Evolutionary conservation across 2,329 filamentous ascomycete species (phyloP).

Genomic region (Xylaria sp.): DNA sequence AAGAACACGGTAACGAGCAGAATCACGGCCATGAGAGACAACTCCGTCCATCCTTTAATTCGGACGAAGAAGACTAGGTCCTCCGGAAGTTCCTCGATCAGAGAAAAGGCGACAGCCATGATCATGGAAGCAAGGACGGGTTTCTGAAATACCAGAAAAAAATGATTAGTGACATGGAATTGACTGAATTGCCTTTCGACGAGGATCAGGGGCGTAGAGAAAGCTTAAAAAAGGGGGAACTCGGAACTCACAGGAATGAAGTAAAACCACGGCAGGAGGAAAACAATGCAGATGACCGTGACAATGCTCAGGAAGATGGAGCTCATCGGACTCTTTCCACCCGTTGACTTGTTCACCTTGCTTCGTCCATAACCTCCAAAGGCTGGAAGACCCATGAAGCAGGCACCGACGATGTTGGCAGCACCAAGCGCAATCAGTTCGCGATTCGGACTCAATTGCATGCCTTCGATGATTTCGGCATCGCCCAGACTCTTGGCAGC

Average conservation of each 20-base stretch:
- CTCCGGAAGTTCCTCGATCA: conserved; percentile 91
- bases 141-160: conserved; percentile 54
- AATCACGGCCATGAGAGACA: conserved; percentile 83
- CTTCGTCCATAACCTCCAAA: conserved; percentile 96
- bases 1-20: conserved; percentile 92
- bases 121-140: conserved; percentile 91
- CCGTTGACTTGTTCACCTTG: conserved; percentile 90
- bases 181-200: too few relatives aligned
- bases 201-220: background rate
- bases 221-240: background rate
- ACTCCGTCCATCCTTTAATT: conserved; percentile 80
- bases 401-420: conserved; percentile 84
- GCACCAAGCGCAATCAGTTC: conserved; percentile 88
- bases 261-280: conserved; percentile 85
- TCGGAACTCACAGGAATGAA: conserved; percentile 73
- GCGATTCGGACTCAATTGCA: conserved; percentile 82
- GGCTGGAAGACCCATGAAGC: conserved; percentile 86
- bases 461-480: conserved; percentile 65
- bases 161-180: conserved; percentile 6
- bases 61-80: conserved; percentile 85
- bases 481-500: conserved; percentile 85
- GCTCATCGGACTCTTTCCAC: conserved; percentile 88
- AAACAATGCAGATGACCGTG: conserved; percentile 73
- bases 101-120: conserved; percentile 86
- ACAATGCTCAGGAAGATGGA: conserved; percentile 81